Base-by-base conservation (phyloP, 2,329 filamentous ascomycete species). In the Fusarium lateritium region DNA sequence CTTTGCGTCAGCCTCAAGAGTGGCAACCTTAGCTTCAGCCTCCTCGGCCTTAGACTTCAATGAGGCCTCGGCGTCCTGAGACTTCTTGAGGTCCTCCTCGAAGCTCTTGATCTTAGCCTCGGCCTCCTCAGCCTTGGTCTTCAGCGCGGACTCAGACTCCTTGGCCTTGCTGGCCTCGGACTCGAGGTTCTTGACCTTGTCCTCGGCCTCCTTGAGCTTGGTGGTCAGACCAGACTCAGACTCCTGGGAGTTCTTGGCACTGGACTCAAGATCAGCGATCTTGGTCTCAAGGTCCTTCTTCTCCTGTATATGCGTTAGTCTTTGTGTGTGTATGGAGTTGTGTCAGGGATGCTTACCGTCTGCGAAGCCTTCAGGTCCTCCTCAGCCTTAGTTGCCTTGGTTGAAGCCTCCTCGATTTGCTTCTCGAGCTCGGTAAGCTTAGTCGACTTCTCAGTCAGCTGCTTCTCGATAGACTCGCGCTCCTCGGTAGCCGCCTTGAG, bases 371-470 rank as follows among this genome's bases (percentile, higher is more conserved):
- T 73, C 9, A 84, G 73, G 49, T 81, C 75, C 21, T 79, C 79
- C 26, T 79, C 75, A 13, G 77, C 76, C 71, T 82, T 78, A 24
- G 76, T 72, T 5, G 77, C 77, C 66, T 81, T 80, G 56, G 77
- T 72, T 57, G 81, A 76, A 6, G 79, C 79, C 49, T 75, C 74
- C 54, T 80, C 76, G 7, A 67, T 65, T 59, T 80, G 66, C 55
- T 73, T 73, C 52, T 77, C 69, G 33, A 80, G 74, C n/a, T 57
- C 68, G 15, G 74, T 63, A 34, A 78, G 60, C 70, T 79, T 74
- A 43, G 67, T 56, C 19, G 72, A 56, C 50, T 77, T 73, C 62
- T 80, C 76, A 15, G 76, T 73, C 26, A 74, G 70, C 46, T 76
- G 52, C 52, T 72, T 74, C 72, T 78, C 75, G n/a, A 77, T 57